Percentiles rank a stretch among this genome's conserved stretches.
These are phyloP conservation scores for Metschnikowia proteae DNA, from an alignment of 805 yeast genomes.

Conservation along the genomic window DNA sequence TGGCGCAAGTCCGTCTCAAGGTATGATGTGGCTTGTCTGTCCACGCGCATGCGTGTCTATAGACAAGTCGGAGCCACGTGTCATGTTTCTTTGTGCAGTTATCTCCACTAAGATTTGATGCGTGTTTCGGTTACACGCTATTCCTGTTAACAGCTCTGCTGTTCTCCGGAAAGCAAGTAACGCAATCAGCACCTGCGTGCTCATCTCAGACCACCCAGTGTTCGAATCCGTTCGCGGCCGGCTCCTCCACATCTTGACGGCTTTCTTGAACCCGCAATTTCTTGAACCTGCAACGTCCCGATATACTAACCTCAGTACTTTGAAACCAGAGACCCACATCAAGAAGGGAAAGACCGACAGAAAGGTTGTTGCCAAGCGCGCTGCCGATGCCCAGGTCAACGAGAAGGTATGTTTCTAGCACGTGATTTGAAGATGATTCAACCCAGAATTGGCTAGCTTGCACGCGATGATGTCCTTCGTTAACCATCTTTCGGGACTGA, in stretches of 20 bases:
- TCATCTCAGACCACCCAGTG: not conserved
- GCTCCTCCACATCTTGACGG: not conserved
- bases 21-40: conserved; percentile 16
- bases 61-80: conserved; percentile 5
- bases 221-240: not conserved
- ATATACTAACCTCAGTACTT: conserved; percentile 30
- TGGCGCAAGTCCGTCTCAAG: conserved; percentile 13
- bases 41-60: not conserved
- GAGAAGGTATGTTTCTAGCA: conserved; percentile 63
- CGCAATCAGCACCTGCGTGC: not conserved
- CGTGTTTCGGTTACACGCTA: conserved; percentile 20
- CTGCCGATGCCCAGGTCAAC: conserved; percentile 76
- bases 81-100: conserved; percentile 1
- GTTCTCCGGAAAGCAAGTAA: conserved; percentile 16
- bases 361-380: conserved; percentile 71
- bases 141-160: conserved; percentile 8
- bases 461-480: conserved; percentile 68
- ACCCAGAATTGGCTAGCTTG: conserved; percentile 58
- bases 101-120: conserved; percentile 12
- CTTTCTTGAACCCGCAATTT: too few species aligned
- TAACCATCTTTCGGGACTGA: conserved; percentile 90
- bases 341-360: conserved; percentile 78
- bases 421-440: conserved; percentile 48
- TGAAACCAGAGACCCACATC: conserved; percentile 81
- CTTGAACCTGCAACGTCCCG: not conserved